These are phyloP conservation scores for Talaromyces amestolkiae DNA, from an alignment of 2,329 filamentous ascomycete species.

Conservation along the genomic window DNA sequence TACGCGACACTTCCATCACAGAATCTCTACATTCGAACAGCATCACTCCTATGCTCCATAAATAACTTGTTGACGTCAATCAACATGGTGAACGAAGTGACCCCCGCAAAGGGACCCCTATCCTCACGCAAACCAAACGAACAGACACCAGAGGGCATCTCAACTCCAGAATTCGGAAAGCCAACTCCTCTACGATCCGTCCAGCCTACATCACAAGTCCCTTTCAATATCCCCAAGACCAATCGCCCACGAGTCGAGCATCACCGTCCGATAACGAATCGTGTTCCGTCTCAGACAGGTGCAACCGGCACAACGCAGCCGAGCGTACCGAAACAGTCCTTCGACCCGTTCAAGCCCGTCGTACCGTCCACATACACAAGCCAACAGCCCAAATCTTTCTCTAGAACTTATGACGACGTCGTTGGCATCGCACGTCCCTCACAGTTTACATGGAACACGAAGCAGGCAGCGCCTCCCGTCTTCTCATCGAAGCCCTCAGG, in stretches of 20 bases:
- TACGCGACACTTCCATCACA: neutral
- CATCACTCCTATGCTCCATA: neutral
- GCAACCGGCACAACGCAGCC: conserved; percentile 6
- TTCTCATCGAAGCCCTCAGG: conserved; percentile 52
- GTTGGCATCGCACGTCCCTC: conserved; percentile 51
- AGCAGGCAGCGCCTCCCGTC: conserved; percentile 51
- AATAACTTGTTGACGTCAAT: neutral
- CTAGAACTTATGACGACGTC: conserved; percentile 29
- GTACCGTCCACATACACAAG: conserved; percentile 38
- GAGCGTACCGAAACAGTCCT: conserved; percentile 31
- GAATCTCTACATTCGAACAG: neutral
- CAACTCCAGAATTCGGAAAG: conserved; percentile 57
- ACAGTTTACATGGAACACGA: conserved; percentile 49
- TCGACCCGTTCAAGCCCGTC: conserved; percentile 42
- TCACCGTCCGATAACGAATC: conserved; percentile 39
- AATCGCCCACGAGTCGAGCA: conserved; percentile 52
- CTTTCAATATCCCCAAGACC: conserved; percentile 54
- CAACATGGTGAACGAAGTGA: conserved; percentile 54
- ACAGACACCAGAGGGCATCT: conserved; percentile 32
- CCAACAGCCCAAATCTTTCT: conserved; percentile 23
- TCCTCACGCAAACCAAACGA: conserved; percentile 38
- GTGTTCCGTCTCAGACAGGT: conserved; percentile 24
- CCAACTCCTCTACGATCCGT: conserved; percentile 53
- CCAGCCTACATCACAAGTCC: conserved; percentile 46
- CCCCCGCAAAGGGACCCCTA: conserved; percentile 40